Percentiles rank a stretch among this genome's conserved stretches.
These are phyloP conservation scores for Skeletonema grethae DNA, from an alignment of 108 stramenopile species.

Conservation along the genomic window DNA sequence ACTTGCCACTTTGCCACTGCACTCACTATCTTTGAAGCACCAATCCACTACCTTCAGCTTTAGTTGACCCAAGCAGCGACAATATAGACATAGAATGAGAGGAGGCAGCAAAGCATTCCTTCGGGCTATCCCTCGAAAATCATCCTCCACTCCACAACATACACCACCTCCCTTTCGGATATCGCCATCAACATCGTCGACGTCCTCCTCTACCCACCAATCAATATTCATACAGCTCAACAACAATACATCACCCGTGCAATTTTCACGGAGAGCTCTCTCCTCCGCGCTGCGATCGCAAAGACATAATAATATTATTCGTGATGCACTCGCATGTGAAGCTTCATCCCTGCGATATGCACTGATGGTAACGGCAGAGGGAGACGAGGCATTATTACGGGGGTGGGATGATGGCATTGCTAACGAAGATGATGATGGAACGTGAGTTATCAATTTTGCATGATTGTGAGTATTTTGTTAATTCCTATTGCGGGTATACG, in stretches of 20 bases:
- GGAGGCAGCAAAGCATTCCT: not conserved
- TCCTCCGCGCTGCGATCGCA: slow-evolving; percentile 16
- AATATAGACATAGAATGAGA: not conserved
- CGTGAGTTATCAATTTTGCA: slow-evolving; percentile 19
- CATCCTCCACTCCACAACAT: not conserved
- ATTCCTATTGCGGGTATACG: too few relatives aligned
- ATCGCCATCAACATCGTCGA: not conserved
- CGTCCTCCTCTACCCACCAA: not conserved
- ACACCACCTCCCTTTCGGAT: slow-evolving; percentile 9
- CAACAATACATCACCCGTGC: not conserved
- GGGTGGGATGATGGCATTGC: slow-evolving; percentile 26
- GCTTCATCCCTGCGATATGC: slow-evolving; percentile 21
- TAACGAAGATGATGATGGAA: slow-evolving; percentile 23
- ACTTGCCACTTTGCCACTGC: too few relatives aligned
- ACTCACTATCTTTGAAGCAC: not conserved
- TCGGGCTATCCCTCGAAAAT: not conserved
- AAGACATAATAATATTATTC: not conserved
- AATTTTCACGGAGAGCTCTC: slow-evolving; percentile 9
- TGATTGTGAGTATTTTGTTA: slow-evolving; percentile 5
- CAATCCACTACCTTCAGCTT: not conserved
- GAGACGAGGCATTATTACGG: slow-evolving; percentile 18
- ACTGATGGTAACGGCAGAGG: slow-evolving; percentile 7
- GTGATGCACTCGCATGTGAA: slow-evolving; percentile 17
- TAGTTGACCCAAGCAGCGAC: too few relatives aligned
- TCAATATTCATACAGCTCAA: slow-evolving; percentile 6